Evolutionary conservation across 2,329 filamentous ascomycete species (phyloP), one percentile per base, ranked within the genome.

Genomic region (Aspergillus uvarum): DNA sequence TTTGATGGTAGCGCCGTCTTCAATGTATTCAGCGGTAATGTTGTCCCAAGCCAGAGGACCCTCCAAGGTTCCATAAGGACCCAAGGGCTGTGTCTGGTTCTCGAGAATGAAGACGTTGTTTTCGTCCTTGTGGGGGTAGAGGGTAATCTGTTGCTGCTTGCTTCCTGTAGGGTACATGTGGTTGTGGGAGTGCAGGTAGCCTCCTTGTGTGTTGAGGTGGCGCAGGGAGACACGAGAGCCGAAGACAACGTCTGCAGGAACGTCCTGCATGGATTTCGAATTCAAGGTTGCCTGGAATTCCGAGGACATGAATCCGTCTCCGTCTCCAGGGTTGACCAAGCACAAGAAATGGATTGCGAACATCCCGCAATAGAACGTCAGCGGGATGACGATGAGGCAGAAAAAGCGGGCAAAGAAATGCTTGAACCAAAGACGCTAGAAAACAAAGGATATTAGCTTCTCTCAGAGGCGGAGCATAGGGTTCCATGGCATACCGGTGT

Each of bases 221-320:
- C 95, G 90, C 68, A 99, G 85, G 65, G 83, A 88, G 70, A 99
- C 85, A 65, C 90, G 87, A 74, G 92, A 96, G 61, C 95, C 95
- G 70, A 95, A 89, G 29, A 90, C 88, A 60, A 99, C 89, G 78
- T 99, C 93, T 31, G 91, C 95, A 2, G 95, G 89, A 5, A 96
- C 92, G 76, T 96, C 92, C 74, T 92, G 89, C 95, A 99, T 99
- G 56, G 86, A 88, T 82, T 98, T 99, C 71, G 88, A 93, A 80
- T 98, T 99, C 67, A 99, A 83, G 2, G 95, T 98, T 32, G 95
- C 90, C 80, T 99, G 95, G 82, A 99, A 99, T 74, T 99, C 95
- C 58, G 94, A 96, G 73, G 93, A 97, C 95, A 99, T 99, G 82
- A 99, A 99, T 58, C 95, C 95, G 77, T 99, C 95, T 57, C 95